Base-by-base conservation (phyloP, 2,329 filamentous ascomycete genomes). In the Lecanicillium sp. region DNA sequence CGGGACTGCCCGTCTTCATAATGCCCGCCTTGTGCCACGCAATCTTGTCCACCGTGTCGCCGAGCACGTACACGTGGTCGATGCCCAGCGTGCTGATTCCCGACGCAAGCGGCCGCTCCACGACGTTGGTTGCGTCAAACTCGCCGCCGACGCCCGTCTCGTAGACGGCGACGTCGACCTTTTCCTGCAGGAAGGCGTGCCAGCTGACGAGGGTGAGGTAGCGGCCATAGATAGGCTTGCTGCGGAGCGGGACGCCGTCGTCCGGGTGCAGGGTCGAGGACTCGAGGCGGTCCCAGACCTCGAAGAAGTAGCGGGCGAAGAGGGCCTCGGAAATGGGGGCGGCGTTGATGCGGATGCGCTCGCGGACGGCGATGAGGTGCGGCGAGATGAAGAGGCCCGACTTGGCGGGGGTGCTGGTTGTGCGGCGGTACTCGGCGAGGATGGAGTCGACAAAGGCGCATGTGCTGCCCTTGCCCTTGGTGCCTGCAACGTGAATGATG, bases 11-110 rank as follows among this genome's bases (percentile, higher is more conserved):
- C 1, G 60, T 48, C 64, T 86, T 86, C 68, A 86, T 80, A 49
- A 87, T 83, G 1, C 84, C 84, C 1, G 81, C 79, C 64, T 87
- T 87, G 64, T 87, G 82, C 84, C 84, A 87, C 0, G 84, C 81
- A 53, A 87, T 86, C 62, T 80, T 72, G 26, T 77, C 78, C 10
- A 86, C 67, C 0, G 79, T 84, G 15, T 73, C 64, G 4, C 84
- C 84, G 1, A 88, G 71, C 17, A 74, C 72, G 44, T 72, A 74
- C 29, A 84, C 74, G 56, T 88, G 84, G 57, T 88, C 84, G 53
- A 87, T 79, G 4, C 81, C 83, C 9, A 87, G 67, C n/a, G 77
- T 77, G 38, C 76, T 81, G 48, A 87, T 80, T 1, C 76, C 83
- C 1, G 77, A 72, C 0, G 72, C 83, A 0, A 77, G 68, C 1